Base-by-base conservation (phyloP, 371 early-diverging fungal species). In the Dichotomocladium elegans region DNA sequence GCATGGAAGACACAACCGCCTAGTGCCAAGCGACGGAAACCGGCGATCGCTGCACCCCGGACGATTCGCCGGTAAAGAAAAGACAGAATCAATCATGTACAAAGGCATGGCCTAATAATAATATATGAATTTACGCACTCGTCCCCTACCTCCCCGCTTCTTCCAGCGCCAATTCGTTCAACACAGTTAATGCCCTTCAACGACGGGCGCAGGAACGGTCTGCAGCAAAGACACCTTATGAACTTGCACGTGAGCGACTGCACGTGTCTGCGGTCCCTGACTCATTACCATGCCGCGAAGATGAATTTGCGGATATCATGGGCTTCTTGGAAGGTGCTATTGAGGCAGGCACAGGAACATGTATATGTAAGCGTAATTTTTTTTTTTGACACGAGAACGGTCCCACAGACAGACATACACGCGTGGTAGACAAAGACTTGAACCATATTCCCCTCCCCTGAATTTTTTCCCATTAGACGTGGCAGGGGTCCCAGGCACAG, bases 401-500 rank as follows among this genome's bases (percentile, higher is more conserved):
- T n/a, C n/a, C n/a, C n/a, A n/a, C n/a, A n/a, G n/a, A n/a, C n/a
- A 21, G 9, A 21, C 9, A 15, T 5, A 4, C 25, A 46, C 25
- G 17, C 21, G 15, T 46, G 12, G 14, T 2, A 45, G 9, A n/a
- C n/a, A n/a, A n/a, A n/a, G n/a, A n/a, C n/a, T 10, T 8, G 8
- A 8, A 15, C 21, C 17, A 11, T 41, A 17, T 17, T 41, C 9
- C 8, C 10, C 8, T 41, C 42, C 42, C 12, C 17, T 14, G 21
- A 10, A 46, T 42, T 42, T 12, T 42, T 42, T n/a, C 21, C 15
- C 19, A 42, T 29, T 57, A 86, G 86, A 95, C 64, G 89, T 98
- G 14, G 91, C 95, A n/a, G 96, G 97, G 3, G 94, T 96, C 0
- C 96, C 97, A 0, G 99, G 99, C 1, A 97, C 99, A 3, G 99